Conservation (phyloP, 2,329 filamentous ascomycete species). For the Colletotrichum eremochloae region DNA sequence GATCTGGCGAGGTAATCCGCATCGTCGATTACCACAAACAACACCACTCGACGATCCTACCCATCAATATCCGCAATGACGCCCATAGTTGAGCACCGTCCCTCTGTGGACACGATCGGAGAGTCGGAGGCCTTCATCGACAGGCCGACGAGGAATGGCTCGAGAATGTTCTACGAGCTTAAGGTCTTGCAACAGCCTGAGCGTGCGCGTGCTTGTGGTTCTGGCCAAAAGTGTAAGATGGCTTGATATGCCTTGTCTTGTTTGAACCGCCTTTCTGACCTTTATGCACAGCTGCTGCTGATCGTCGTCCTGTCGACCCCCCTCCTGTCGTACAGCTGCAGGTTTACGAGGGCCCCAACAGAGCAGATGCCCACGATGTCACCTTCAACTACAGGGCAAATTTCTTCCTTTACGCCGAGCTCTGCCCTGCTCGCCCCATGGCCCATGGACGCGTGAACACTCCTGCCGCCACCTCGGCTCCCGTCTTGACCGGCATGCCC, state of each 20-base stretch:
- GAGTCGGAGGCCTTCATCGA: constrained; percentile 23
- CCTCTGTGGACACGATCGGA: background rate
- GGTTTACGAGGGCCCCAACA: constrained; percentile 80
- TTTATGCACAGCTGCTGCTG: constrained; percentile 75
- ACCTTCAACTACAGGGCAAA: constrained; percentile 96
- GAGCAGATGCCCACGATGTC: constrained; percentile 74
- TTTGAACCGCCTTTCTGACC: constrained; percentile 45
- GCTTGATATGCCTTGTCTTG: constrained; percentile 27
- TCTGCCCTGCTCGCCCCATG: constrained; percentile 87
- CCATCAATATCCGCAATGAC: background rate
- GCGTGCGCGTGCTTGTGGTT: constrained; percentile 93
- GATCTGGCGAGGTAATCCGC: background rate
- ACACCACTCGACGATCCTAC: background rate
- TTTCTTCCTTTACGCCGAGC: constrained; percentile 95
- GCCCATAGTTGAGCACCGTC: background rate
- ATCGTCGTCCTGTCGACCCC: constrained; percentile 92
- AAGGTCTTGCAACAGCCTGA: constrained; percentile 94
- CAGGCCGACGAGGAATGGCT: constrained; percentile 75
- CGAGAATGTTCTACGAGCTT: constrained; percentile 84
- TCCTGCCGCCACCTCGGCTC: constrained; percentile 76
- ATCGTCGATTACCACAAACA: background rate
- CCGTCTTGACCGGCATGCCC: constrained; percentile 92
- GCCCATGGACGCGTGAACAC: constrained; percentile 82
- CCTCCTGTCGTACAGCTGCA: constrained; percentile 94
- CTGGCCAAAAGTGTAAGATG: constrained; percentile 89